Conservation (phyloP, 208 protist species). For the Phytomonas francai region DNA sequence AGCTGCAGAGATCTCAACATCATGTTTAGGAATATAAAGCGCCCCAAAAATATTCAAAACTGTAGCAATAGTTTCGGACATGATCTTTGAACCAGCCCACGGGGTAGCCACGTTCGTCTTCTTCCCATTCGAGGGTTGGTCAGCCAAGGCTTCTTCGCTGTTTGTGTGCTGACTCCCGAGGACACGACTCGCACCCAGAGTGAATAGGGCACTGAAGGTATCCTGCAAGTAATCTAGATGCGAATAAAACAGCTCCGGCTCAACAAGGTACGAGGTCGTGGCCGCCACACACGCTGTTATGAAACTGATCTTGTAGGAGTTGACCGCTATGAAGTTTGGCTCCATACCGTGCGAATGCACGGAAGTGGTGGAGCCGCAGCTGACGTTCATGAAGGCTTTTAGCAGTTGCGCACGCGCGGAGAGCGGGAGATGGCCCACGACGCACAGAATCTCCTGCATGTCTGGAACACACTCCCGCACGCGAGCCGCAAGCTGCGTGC, state of each 20-base stretch:
- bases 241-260: background rate
- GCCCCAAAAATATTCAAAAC: background rate
- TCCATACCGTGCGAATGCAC: background rate
- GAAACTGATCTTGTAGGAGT: background rate
- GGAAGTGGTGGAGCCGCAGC: background rate
- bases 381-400: background rate
- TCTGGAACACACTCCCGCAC: conserved; percentile 29
- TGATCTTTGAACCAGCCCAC: background rate
- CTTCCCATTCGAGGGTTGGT: background rate
- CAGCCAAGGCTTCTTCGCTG: background rate
- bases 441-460: conserved; percentile 30
- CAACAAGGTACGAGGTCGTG: background rate
- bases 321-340: background rate
- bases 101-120: background rate
- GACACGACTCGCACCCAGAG: background rate
- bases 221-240: background rate
- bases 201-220: background rate
- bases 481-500: conserved; percentile 11
- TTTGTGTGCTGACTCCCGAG: background rate
- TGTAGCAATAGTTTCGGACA: background rate
- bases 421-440: conserved; percentile 15
- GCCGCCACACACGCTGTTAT: background rate
- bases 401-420: background rate
- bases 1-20: background rate
- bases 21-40: background rate